These are phyloP conservation scores for Trichoderma pleuroti DNA, from an alignment of 2,329 filamentous ascomycete species.

Conservation along the genomic window DNA sequence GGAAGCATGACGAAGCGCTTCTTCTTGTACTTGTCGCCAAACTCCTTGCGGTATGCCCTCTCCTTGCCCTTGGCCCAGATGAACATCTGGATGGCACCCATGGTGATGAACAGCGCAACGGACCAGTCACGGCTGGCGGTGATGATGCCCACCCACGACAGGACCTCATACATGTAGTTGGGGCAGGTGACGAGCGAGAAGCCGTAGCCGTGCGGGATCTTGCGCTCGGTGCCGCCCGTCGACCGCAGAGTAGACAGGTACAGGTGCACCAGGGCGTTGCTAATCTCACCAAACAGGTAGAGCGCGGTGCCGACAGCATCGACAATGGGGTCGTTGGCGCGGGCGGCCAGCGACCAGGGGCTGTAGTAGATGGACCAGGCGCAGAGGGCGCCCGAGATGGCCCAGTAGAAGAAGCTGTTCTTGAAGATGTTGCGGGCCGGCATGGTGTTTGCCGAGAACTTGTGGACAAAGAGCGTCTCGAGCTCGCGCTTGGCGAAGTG, in stretches of 20 bases:
- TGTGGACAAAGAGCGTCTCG: conserved; percentile 92
- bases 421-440: conserved; percentile 86
- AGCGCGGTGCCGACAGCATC: conserved; percentile 67
- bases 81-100: conserved; percentile 77
- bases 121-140: conserved; percentile 75
- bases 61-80: conserved; percentile 92
- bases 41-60: conserved; percentile 81
- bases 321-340: conserved; percentile 44
- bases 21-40: conserved; percentile 90
- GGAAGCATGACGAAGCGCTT: conserved; percentile 85
- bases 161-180: conserved; percentile 92
- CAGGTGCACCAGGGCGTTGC: conserved; percentile 76
- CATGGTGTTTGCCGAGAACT: conserved; percentile 94
- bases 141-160: conserved; percentile 82
- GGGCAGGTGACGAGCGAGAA: conserved; percentile 89
- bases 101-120: conserved; percentile 69
- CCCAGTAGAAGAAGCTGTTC: conserved; percentile 95
- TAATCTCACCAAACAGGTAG: conserved; percentile 73
- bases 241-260: conserved; percentile 75
- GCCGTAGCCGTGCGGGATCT: conserved; percentile 81
- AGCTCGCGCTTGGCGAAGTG: conserved; percentile 96
- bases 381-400: conserved; percentile 73
- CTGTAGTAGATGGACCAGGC: conserved; percentile 77
- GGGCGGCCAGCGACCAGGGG: conserved; percentile 66
- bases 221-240: conserved; percentile 76